phyloP scores from a whole-genome alignment of 768 basidiomycete genomes.

The Artomyces pyxidatus region DNA sequence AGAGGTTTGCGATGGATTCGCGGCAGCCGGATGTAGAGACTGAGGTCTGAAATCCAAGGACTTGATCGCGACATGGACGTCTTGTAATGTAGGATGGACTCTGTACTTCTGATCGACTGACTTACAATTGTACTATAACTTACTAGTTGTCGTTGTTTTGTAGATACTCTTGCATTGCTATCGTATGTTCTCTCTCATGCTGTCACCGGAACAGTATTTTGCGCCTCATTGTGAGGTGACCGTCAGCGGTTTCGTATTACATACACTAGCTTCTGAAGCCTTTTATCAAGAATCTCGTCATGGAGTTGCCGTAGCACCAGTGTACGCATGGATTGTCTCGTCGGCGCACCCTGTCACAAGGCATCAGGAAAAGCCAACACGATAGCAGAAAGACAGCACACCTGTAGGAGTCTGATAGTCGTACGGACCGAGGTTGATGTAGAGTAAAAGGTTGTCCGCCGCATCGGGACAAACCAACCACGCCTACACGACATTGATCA shows the following conservation, averaged over 20 bases:
- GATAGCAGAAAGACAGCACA: neutral
- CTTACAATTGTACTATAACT: neutral
- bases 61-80: neutral
- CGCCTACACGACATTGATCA: conserved; percentile 24
- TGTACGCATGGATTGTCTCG: conserved; percentile 54
- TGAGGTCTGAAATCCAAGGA: conserved; percentile 16
- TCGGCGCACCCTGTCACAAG: conserved; percentile 38
- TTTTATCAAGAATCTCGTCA: no score
- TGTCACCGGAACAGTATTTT: no score
- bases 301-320: conserved; percentile 24
- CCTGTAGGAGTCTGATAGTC: conserved; percentile 43
- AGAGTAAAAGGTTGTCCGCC: conserved; percentile 34
- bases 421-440: conserved; percentile 49
- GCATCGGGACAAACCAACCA: conserved; percentile 52
- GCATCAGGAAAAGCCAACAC: neutral
- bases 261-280: no score
- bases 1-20: conserved; percentile 30
- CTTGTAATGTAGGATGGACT: neutral
- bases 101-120: neutral
- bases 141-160: neutral
- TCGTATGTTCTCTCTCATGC: no score
- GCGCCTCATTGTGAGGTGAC: no score
- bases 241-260: no score
- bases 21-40: conserved; percentile 25
- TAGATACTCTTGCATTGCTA: neutral